Base-by-base conservation (phyloP, 306 rosid species). In the Coriaria nepalensis region DNA sequence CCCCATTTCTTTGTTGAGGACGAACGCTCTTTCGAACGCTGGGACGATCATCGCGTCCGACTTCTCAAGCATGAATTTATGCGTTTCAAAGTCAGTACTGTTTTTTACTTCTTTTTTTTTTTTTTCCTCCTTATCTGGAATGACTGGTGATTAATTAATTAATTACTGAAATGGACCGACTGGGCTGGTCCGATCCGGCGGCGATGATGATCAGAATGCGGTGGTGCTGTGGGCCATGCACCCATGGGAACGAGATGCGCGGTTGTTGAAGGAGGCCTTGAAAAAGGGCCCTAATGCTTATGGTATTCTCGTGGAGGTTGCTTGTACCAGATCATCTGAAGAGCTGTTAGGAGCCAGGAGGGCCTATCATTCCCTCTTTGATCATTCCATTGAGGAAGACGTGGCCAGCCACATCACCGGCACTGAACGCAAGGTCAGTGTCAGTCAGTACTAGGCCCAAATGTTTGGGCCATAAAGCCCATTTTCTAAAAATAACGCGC, bases 181-280 rank as follows among this genome's bases (percentile, higher is more conserved):
- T 20, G 29, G 29, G 29, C 2, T 20, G 29, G 29, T 20, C 3
- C 29, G 29, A 20, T 20, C 29, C 29, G 29, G 13, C 38, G 34
- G 8, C 9, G 7, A 13, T 40, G 37, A 53, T 13, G 6, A 43
- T 59, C 68, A 90, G 96, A 80, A 75, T 52, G 93, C 94, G 29
- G 78, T 77, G 67, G 87, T 85, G 42, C 52, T 75, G 33, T 82
- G 98, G 98, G 54, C 79, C 8, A 85, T 83, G 87, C 96, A 90
- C 63, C 95, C 96, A 35, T 90, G 95, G 96, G 98, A 90, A 69
- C 73, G 95, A 45, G 98, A 90, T 63, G 98, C 98, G 7, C 92
- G 93, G 53, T 63, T 85, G 50, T 74, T 46, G 6, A 85, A 69
- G 65, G 78, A 77, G 64, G 94, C 94, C 14, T 41, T 90, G 59